phyloP scores from a whole-genome alignment of 2,329 filamentous ascomycete genomes.

The Myotisia sp. region DNA sequence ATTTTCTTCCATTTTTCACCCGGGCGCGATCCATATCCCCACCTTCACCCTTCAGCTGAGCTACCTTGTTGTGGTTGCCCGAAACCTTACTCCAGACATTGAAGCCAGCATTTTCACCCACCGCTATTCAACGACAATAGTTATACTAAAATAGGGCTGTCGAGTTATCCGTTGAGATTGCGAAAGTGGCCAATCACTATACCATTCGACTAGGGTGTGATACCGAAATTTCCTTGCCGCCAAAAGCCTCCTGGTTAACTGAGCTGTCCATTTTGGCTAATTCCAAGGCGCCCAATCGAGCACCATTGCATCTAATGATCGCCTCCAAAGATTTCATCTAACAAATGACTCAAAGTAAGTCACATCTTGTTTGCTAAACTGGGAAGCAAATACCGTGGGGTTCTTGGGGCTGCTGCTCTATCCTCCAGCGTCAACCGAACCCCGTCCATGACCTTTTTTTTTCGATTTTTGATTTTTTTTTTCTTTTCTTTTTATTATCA shows the following conservation, averaged over 20 bases:
- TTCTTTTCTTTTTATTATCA: neutral
- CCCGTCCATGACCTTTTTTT: slow-evolving; percentile 9
- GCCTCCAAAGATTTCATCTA: slow-evolving; percentile 6
- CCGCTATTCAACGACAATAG: slow-evolving; percentile 40
- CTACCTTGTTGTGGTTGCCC: neutral
- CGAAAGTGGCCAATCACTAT: slow-evolving; percentile 9
- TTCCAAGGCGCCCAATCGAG: slow-evolving; percentile 12
- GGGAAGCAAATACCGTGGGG: slow-evolving; percentile 5
- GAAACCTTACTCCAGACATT: neutral
- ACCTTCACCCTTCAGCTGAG: neutral
- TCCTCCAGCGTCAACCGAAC: slow-evolving; percentile 2
- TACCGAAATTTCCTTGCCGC: no score
- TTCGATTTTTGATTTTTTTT: slow-evolving; percentile 3
- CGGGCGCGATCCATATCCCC: slow-evolving; percentile 5
- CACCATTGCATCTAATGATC: slow-evolving; percentile 5
- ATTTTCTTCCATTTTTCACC: neutral
- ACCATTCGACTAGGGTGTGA: slow-evolving; percentile 4
- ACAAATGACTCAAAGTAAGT: slow-evolving; percentile 18
- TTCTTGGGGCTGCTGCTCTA: slow-evolving; percentile 1
- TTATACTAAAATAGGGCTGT: no score
- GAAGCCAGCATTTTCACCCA: slow-evolving; percentile 34
- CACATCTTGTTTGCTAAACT: slow-evolving; percentile 15
- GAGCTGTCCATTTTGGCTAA: slow-evolving; percentile 1
- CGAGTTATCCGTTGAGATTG: no score
- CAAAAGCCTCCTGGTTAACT: no score